Conservation (phyloP, 495 filamentous ascomycete species). For the Talaromyces trachyspermus region DNA sequence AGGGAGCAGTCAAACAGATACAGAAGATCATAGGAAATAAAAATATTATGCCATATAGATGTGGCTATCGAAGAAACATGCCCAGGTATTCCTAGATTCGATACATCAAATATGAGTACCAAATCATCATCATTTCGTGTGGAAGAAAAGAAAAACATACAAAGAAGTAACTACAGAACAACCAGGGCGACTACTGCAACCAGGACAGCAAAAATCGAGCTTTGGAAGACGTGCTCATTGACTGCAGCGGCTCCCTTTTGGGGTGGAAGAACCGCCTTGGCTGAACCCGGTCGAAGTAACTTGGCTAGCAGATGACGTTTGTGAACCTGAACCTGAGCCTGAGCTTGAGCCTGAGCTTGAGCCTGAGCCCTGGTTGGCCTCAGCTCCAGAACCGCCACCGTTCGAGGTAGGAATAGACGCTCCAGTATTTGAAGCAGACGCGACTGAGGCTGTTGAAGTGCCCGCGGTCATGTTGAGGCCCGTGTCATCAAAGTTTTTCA, state of each 20-base stretch:
- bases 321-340: too few species aligned
- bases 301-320: too few species aligned
- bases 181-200: conserved; percentile 49
- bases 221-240: conserved; percentile 38
- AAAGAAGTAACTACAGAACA: conserved; percentile 36
- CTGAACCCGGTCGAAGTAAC: too few species aligned
- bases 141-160: conserved; percentile 13
- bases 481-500: conserved; percentile 70
- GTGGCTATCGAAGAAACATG: too few species aligned
- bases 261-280: conserved; percentile 11
- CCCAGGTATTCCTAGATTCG: conserved; percentile 3
- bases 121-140: neutral
- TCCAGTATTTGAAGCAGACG: conserved; percentile 12
- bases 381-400: conserved; percentile 25
- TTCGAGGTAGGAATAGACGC: conserved; percentile 30
- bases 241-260: conserved; percentile 30
- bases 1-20: neutral
- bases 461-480: conserved; percentile 60
- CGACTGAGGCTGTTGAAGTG: conserved; percentile 14
- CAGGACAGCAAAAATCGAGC: conserved; percentile 50
- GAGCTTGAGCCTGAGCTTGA: too few species aligned
- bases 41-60: conserved; percentile 1
- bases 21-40: neutral
- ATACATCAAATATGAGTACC: conserved; percentile 9
- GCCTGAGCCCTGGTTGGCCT: conserved; percentile 15